A percentile compares a stretch with the other conserved stretches of the same genome.
phyloP scores from a whole-genome alignment of 2,329 filamentous ascomycete genomes.

The Eutypella sp. region DNA sequence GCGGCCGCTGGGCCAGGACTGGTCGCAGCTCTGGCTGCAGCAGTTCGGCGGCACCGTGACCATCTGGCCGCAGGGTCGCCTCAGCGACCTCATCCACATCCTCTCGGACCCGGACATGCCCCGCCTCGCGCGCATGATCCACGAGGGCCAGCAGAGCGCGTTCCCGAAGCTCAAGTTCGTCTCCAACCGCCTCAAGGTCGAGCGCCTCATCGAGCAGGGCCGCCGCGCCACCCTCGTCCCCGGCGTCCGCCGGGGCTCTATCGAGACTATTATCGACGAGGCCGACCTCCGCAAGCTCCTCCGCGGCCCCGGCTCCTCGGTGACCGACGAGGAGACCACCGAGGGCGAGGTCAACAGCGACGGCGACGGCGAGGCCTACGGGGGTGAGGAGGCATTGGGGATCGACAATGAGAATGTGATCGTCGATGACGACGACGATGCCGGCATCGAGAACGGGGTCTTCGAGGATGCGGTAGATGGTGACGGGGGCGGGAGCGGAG shows the following conservation, averaged over 20 bases:
- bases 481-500: slow-evolving; percentile 1
- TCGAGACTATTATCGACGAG: slow-evolving; percentile 57
- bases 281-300: slow-evolving; percentile 52
- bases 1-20: slow-evolving; percentile 87
- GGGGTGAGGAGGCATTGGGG: too few relatives aligned
- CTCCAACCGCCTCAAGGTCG: slow-evolving; percentile 78
- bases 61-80: slow-evolving; percentile 81
- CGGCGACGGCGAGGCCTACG: slow-evolving; percentile 22
- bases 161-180: slow-evolving; percentile 94
- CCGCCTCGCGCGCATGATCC: slow-evolving; percentile 80
- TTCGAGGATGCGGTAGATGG: slow-evolving; percentile 16
- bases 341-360: slow-evolving; percentile 9
- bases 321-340: slow-evolving; percentile 18
- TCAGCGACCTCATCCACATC: slow-evolving; percentile 80
- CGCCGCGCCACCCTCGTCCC: slow-evolving; percentile 51
- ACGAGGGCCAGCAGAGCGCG: slow-evolving; percentile 80
- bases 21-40: slow-evolving; percentile 95
- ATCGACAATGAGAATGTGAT: slow-evolving; percentile 27
- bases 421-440: slow-evolving; percentile 14
- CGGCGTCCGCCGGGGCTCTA: slow-evolving; percentile 43
- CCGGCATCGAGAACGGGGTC: slow-evolving; percentile 15
- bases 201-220: slow-evolving; percentile 61
- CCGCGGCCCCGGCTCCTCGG: slow-evolving; percentile 16
- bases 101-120: slow-evolving; percentile 74
- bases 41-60: slow-evolving; percentile 92